Percentiles rank a stretch among this genome's conserved stretches.
Evolutionary conservation across 208 protist genomes (phyloP).

Genomic region (Polymyxa betae): DNA sequence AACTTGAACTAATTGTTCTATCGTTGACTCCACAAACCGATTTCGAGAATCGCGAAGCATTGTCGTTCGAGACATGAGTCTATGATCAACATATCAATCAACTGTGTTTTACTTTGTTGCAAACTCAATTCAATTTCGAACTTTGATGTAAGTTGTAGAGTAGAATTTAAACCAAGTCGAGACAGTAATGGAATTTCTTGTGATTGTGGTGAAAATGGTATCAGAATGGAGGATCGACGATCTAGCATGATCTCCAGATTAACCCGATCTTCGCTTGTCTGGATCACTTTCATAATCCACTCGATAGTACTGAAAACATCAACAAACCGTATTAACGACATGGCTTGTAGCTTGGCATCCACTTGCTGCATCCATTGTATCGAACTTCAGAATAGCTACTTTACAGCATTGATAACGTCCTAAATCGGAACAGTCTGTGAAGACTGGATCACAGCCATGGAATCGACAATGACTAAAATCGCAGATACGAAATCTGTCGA

Average conservation of each 20-base stretch:
- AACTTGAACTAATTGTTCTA: not conserved
- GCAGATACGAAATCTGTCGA: conserved; percentile 27
- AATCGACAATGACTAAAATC: conserved; percentile 24
- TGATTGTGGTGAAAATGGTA: not conserved
- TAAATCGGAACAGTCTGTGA: not conserved
- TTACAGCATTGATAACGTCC: conserved; percentile 27
- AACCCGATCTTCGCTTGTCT: conserved; percentile 2
- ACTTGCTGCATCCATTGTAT: not conserved
- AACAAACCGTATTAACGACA: not conserved
- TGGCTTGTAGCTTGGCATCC: conserved; percentile 28
- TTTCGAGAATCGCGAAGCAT: not conserved
- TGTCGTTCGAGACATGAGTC: not conserved
- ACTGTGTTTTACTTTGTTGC: not conserved
- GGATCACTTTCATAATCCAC: not conserved
- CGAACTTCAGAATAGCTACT: not conserved
- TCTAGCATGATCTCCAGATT: conserved; percentile 41
- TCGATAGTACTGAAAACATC: not conserved
- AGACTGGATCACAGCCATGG: conserved; percentile 20
- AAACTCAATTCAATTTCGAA: not conserved
- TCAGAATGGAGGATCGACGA: not conserved
- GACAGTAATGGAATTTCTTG: not conserved
- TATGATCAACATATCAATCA: not conserved
- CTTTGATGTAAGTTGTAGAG: not conserved
- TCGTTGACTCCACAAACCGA: not conserved
- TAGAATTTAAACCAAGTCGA: not conserved